Evolutionary conservation across 805 yeast species (phyloP), one percentile per base, ranked within the genome.

Genomic region (Pachysolen tannophilus): DNA sequence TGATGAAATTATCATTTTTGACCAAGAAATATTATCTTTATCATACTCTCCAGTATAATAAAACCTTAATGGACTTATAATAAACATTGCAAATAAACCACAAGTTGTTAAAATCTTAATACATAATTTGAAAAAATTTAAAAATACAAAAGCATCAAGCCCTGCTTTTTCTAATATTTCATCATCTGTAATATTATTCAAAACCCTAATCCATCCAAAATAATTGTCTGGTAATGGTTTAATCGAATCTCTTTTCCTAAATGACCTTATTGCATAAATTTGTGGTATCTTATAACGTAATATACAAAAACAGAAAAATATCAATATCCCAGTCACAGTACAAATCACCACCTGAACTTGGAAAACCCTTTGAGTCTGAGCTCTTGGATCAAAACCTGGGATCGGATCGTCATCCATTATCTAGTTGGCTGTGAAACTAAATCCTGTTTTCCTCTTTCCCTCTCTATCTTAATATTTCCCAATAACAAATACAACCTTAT

Each of bases 91-190:
- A 21, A 73, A 55, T 0, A 69, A 24, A 4, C 72, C 59, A 43
- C 72, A 59, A 2, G 61, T 52, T 3, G 61, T 48, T 30, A 75
- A 53, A 5, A 67, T 61, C 39, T 59, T 61, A 30, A 74, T 71
- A 34, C 72, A 61, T 77, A 74, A 69, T 40, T 67, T 67, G 56
- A 74, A 74, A 49, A 74, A 72, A n/a, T 73, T 67, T 8, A 74
- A 53, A 39, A 71, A 72, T 29, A 74, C 80, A 45, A 69, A 71
- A 1, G 78, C 73, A 49, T 74, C 80, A 17, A 74, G 50, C 0
- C 80, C 80, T 4, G 78, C 76, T 30, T 72, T 67, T 28, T 72
- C 71, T 32, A 75, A 49, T 4, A 75, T 60, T 45, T 74, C 76
- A 15, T 65, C 67, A 42, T 72, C 75, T 26, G 58, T 56, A 13